phyloP scores from a whole-genome alignment of 768 basidiomycete genomes.

The Strobilomyces dryophilus region DNA sequence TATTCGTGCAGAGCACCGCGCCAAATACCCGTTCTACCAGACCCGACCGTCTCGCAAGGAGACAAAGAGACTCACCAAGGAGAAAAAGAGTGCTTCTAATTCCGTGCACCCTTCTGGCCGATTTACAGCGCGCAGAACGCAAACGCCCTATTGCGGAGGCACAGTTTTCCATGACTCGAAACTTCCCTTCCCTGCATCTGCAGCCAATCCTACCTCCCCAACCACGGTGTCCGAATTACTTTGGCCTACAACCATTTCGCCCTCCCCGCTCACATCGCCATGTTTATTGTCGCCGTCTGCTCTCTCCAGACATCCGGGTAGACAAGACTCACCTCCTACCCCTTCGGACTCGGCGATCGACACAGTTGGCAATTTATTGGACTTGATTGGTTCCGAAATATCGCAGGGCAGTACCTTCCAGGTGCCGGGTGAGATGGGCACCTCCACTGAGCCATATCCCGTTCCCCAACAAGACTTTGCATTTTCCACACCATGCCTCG shows the following conservation, averaged over 20 bases:
- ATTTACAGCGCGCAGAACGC: slow-evolving; percentile 27
- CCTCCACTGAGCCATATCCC: slow-evolving; percentile 3
- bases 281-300: slow-evolving; percentile 15
- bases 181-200: slow-evolving; percentile 1
- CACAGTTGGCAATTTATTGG: slow-evolving; percentile 10
- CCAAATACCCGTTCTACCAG: slow-evolving; percentile 28
- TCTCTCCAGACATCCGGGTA: slow-evolving; percentile 1
- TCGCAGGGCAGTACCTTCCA: slow-evolving; percentile 21
- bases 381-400: slow-evolving; percentile 20
- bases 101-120: slow-evolving; percentile 35
- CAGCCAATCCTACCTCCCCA: background rate
- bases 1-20: slow-evolving; percentile 25
- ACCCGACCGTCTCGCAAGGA: slow-evolving; percentile 26
- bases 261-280: slow-evolving; percentile 14
- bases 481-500: background rate
- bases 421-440: slow-evolving; percentile 25
- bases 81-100: slow-evolving; percentile 30
- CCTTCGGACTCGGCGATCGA: slow-evolving; percentile 9
- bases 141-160: slow-evolving; percentile 9
- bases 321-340: background rate
- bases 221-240: background rate
- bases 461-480: background rate
- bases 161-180: slow-evolving; percentile 6
- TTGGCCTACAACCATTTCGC: slow-evolving; percentile 4
- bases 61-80: slow-evolving; percentile 11